These are phyloP conservation scores for Colletotrichum graminicola DNA, from an alignment of 2,329 filamentous ascomycete species.

Conservation along the genomic window DNA sequence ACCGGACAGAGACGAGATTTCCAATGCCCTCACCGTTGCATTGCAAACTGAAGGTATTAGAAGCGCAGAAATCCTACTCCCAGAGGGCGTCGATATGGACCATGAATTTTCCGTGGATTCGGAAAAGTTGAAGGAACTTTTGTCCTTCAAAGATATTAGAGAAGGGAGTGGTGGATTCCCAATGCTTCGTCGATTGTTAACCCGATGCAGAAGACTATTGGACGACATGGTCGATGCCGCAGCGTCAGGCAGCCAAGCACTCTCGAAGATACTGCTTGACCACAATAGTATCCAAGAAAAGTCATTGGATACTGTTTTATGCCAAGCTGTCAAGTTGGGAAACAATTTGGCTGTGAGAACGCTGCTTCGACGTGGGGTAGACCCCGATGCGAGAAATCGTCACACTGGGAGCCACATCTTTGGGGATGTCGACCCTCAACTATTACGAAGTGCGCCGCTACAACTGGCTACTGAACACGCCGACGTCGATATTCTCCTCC, in stretches of 20 bases:
- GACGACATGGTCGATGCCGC: background rate
- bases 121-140: fast-evolving
- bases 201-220: background rate
- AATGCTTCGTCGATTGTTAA: background rate
- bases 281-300: background rate
- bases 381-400: background rate
- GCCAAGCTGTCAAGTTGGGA: background rate
- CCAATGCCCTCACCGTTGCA: background rate
- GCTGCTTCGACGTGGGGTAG: background rate
- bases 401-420: background rate
- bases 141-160: fast-evolving
- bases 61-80: background rate
- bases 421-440: background rate
- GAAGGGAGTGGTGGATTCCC: background rate
- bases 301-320: background rate
- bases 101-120: background rate
- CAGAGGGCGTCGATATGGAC: background rate
- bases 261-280: background rate
- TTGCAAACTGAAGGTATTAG: fast-evolving
- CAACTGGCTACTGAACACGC: background rate
- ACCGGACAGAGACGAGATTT: background rate
- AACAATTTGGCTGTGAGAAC: background rate
- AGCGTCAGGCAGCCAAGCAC: background rate
- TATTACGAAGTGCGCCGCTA: background rate
- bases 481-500: fast-evolving